Conservation (phyloP, 2,329 filamentous ascomycete genomes). For the Fusarium multiceps region DNA sequence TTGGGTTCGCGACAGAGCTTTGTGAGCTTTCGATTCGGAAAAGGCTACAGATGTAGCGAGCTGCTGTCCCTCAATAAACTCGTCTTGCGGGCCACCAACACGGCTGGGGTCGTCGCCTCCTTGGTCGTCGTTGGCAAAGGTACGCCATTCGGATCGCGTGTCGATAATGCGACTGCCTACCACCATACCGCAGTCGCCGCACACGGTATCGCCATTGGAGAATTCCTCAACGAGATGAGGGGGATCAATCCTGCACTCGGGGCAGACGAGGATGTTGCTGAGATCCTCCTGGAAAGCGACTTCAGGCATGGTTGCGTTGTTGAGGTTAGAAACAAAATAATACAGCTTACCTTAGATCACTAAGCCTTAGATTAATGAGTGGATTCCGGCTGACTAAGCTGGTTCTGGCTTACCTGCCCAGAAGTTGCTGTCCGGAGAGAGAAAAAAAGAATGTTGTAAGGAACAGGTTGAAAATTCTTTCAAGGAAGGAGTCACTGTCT, state of each 20-base stretch:
- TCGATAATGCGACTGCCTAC: constrained; percentile 93
- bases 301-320: constrained; percentile 33
- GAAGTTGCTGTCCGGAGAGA: background rate
- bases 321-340: background rate
- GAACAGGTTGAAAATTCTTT: too few relatives aligned
- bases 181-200: constrained; percentile 89
- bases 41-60: constrained; percentile 90
- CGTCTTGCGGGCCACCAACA: constrained; percentile 94
- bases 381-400: background rate
- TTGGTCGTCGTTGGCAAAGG: constrained; percentile 98
- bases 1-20: constrained; percentile 84
- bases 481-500: background rate
- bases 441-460: background rate
- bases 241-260: constrained; percentile 91
- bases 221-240: constrained; percentile 94
- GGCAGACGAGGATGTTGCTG: constrained; percentile 86
- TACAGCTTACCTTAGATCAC: background rate
- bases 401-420: background rate
- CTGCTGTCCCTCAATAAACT: constrained; percentile 89
- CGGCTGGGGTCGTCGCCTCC: constrained; percentile 96
- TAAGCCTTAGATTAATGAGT: background rate
- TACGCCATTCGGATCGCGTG: constrained; percentile 97
- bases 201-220: constrained; percentile 91
- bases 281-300: constrained; percentile 80
- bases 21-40: constrained; percentile 76